phyloP scores from a whole-genome alignment of 75 land plant genomes.

The Cunninghamia lanceolata region DNA sequence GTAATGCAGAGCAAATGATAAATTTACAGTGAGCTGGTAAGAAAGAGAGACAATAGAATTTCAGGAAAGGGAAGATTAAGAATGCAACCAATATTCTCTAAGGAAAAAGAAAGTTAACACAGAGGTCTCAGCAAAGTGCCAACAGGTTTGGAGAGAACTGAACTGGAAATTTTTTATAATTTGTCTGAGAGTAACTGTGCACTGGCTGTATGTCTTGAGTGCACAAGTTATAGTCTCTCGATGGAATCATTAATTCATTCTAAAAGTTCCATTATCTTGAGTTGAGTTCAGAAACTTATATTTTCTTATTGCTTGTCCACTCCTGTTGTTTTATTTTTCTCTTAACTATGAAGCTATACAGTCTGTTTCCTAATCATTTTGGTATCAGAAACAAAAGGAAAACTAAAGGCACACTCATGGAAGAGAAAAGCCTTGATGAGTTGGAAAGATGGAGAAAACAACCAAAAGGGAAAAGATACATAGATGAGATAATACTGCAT shows the following conservation, averaged over 20 bases:
- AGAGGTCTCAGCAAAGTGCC: not conserved
- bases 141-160: not conserved
- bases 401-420: not conserved
- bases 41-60: not conserved
- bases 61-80: not conserved
- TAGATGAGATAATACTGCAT: not conserved
- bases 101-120: not conserved
- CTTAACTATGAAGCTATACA: not conserved
- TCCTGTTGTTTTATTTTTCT: not conserved
- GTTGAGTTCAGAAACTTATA: not conserved
- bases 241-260: not conserved
- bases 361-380: not conserved
- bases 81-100: not conserved
- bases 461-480: not conserved
- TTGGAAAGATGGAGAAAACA: not conserved
- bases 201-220: not conserved
- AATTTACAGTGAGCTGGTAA: not conserved
- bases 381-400: not conserved
- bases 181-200: not conserved
- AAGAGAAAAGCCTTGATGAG: not conserved
- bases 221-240: not conserved
- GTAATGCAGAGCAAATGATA: not conserved
- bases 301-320: not conserved
- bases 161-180: not conserved
- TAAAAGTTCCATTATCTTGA: not conserved